phyloP scores from a whole-genome alignment of 2,329 filamentous ascomycete genomes.

The Fusarium longipes region DNA sequence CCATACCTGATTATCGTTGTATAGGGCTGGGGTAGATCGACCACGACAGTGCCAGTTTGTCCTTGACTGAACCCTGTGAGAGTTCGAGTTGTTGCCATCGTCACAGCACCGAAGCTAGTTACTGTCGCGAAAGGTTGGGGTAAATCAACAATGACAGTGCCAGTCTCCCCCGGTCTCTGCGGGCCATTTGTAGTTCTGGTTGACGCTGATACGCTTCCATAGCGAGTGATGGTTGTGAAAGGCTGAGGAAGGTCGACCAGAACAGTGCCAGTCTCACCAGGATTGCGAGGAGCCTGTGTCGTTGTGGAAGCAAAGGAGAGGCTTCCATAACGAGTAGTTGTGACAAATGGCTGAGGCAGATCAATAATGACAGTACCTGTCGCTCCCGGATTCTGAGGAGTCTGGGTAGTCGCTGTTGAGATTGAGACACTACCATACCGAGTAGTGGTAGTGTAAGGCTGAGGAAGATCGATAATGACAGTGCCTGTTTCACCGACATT shows the following conservation, averaged over 20 bases:
- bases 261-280: not conserved
- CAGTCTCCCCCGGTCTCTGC: not conserved
- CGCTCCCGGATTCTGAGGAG: not conserved
- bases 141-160: not conserved
- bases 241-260: not conserved
- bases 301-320: not conserved
- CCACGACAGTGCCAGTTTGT: not conserved
- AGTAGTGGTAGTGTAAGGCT: not conserved
- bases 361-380: not conserved
- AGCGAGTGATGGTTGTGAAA: not conserved
- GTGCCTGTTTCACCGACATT: not conserved
- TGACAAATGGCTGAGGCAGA: not conserved
- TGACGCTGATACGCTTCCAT: not conserved
- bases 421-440: not conserved
- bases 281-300: not conserved
- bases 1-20: not conserved
- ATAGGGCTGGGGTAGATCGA: conserved; percentile 2
- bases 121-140: conserved; percentile 1
- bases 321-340: not conserved
- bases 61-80: not conserved
- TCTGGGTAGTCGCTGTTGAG: not conserved
- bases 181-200: not conserved
- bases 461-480: not conserved
- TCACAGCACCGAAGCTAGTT: not conserved
- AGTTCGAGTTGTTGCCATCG: not conserved